Percentiles rank a stretch among this genome's conserved stretches.
These are phyloP conservation scores for Strigomonas oncopelti DNA, from an alignment of 208 protist genomes.

Conservation along the genomic window DNA sequence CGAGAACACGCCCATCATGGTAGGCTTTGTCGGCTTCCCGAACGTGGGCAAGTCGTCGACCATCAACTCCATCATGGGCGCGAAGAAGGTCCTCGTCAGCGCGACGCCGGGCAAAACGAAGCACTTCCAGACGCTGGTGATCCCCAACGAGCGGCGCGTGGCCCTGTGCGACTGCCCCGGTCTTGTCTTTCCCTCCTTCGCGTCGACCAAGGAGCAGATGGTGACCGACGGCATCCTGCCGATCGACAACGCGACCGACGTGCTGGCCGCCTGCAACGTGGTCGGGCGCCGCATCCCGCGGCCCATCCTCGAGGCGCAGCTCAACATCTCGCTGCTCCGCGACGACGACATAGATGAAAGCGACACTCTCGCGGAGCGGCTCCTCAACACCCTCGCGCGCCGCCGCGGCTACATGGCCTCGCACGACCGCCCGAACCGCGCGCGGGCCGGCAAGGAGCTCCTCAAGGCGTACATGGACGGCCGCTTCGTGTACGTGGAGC, in stretches of 20 bases:
- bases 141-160: conserved; percentile 88
- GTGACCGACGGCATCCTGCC: conserved; percentile 96
- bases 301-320: conserved; percentile 52
- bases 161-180: conserved; percentile 98
- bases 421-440: conserved; percentile 92
- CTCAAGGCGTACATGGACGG: conserved; percentile 95
- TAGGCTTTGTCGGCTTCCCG: conserved; percentile 97
- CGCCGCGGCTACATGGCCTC: conserved; percentile 93
- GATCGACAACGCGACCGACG: conserved; percentile 81
- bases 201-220: conserved; percentile 92
- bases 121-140: conserved; percentile 96
- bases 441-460: conserved; percentile 88
- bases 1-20: conserved; percentile 61
- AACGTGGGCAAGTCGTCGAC: conserved; percentile 99
- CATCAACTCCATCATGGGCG: conserved; percentile 94
- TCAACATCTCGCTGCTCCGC: conserved; percentile 54
- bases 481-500: conserved; percentile 73
- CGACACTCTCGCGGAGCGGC: conserved; percentile 53
- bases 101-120: conserved; percentile 98
- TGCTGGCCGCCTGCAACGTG: conserved; percentile 54
- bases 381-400: conserved; percentile 76
- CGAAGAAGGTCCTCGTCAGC: conserved; percentile 94
- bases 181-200: conserved; percentile 94
- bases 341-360: conserved; percentile 74
- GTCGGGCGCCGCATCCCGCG: conserved; percentile 65